Conservation (phyloP, 352 stramenopile species). For the Pythium angustatum region DNA sequence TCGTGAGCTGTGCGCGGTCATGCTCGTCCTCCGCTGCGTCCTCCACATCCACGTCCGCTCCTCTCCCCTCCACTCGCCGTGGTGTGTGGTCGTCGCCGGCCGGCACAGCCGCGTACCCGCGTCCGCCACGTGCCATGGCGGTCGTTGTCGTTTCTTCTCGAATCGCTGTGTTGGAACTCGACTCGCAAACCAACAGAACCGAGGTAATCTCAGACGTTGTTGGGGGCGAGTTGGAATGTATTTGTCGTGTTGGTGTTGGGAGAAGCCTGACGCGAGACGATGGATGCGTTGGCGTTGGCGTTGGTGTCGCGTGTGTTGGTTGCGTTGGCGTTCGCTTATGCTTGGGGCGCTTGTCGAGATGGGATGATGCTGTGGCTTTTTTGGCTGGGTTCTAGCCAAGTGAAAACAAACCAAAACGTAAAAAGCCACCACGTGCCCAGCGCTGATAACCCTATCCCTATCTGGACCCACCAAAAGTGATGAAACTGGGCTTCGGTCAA, state of each 20-base stretch:
- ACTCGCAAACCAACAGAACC: neutral
- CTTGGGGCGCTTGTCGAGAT: neutral
- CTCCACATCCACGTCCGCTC: neutral
- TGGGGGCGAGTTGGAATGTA: neutral
- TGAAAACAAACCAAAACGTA: neutral
- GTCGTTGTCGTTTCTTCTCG: too few relatives aligned
- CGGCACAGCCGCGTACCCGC: constrained; percentile 60
- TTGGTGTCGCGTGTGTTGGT: too few relatives aligned
- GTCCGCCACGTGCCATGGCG: constrained; percentile 49
- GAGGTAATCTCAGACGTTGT: neutral
- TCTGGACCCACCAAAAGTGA: constrained; percentile 5
- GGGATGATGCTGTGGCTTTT: neutral
- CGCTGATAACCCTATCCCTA: constrained; percentile 3
- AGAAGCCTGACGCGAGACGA: neutral
- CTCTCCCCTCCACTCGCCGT: neutral
- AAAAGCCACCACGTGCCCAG: constrained; percentile 9
- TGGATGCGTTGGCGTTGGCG: neutral
- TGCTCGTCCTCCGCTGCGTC: constrained; percentile 34
- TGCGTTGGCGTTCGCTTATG: neutral
- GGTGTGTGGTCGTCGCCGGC: constrained; percentile 33
- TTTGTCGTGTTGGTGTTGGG: neutral
- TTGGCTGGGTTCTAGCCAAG: neutral
- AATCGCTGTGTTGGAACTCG: neutral
- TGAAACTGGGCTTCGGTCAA: constrained; percentile 21
- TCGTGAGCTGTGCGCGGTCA: constrained; percentile 29